A percentile compares a stretch with the other conserved stretches of the same genome.
phyloP scores from a whole-genome alignment of 192 early-diverging fungal genomes.

The Linnemannia zychae region DNA sequence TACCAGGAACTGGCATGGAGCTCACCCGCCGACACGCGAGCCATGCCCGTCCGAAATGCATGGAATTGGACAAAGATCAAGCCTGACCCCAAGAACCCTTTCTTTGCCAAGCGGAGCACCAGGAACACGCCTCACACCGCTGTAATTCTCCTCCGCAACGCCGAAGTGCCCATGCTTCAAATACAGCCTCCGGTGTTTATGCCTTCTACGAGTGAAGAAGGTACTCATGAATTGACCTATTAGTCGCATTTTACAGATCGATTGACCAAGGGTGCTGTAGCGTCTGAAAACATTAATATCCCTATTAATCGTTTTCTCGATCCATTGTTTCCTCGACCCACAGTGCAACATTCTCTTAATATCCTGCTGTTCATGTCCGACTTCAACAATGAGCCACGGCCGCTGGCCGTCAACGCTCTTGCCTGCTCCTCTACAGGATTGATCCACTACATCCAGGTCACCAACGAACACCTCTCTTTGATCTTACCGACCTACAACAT shows the following conservation, averaged over 20 bases:
- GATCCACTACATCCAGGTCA: constrained; percentile 52
- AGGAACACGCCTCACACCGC: constrained; percentile 47
- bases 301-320: not conserved
- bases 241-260: not conserved
- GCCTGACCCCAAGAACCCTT: constrained; percentile 51
- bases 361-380: constrained; percentile 52
- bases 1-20: not conserved
- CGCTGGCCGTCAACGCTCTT: constrained; percentile 34
- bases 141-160: constrained; percentile 46
- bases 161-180: constrained; percentile 50
- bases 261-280: not conserved
- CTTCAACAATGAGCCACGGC: constrained; percentile 47
- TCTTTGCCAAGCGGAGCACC: constrained; percentile 45
- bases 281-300: not conserved
- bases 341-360: constrained; percentile 51
- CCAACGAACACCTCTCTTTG: constrained; percentile 42
- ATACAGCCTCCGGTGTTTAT: constrained; percentile 45
- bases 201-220: constrained; percentile 38
- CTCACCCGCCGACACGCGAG: not conserved
- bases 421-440: constrained; percentile 50
- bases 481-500: constrained; percentile 47
- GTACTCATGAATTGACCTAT: constrained; percentile 5
- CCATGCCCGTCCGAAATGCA: constrained; percentile 28
- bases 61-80: constrained; percentile 59
- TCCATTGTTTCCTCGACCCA: not conserved